These are phyloP conservation scores for Vigna reflexopilosa DNA, from an alignment of 306 rosid species.

Conservation along the genomic window DNA sequence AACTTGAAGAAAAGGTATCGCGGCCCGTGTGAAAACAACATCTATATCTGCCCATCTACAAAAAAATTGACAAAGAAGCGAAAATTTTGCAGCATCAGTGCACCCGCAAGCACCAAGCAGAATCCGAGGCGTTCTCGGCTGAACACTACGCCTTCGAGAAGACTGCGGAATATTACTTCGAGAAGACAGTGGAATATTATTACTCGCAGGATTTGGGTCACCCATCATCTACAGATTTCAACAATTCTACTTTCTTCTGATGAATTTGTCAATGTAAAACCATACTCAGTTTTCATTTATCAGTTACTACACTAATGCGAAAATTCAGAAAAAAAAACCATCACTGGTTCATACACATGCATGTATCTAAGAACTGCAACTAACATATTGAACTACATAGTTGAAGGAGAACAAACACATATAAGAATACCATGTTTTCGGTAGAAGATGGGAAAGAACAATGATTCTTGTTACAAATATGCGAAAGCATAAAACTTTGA, in stretches of 20 bases:
- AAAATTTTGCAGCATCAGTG: constrained; percentile 70
- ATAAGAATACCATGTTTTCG: too few species aligned
- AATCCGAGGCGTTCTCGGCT: constrained; percentile 68
- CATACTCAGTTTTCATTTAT: neutral
- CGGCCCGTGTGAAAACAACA: constrained; percentile 65
- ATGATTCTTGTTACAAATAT: neutral
- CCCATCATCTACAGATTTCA: constrained; percentile 56
- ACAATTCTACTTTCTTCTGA: neutral
- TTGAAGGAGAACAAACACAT: neutral
- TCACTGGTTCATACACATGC: neutral
- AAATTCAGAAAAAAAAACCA: too few species aligned
- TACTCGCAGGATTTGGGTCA: constrained; percentile 45
- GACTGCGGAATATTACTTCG: constrained; percentile 3
- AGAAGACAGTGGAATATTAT: neutral
- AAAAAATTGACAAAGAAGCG: constrained; percentile 61
- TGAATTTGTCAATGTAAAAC: neutral
- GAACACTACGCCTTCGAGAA: neutral
- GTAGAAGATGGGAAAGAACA: neutral
- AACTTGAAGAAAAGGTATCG: constrained; percentile 64
- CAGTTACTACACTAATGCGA: neutral
- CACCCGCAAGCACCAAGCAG: constrained; percentile 86
- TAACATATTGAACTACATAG: neutral
- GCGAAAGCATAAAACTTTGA: neutral
- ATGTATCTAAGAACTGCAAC: neutral
- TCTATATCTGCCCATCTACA: constrained; percentile 74